Conservation (phyloP, 768 basidiomycete species). For the Dacryopinax primogenitus region DNA sequence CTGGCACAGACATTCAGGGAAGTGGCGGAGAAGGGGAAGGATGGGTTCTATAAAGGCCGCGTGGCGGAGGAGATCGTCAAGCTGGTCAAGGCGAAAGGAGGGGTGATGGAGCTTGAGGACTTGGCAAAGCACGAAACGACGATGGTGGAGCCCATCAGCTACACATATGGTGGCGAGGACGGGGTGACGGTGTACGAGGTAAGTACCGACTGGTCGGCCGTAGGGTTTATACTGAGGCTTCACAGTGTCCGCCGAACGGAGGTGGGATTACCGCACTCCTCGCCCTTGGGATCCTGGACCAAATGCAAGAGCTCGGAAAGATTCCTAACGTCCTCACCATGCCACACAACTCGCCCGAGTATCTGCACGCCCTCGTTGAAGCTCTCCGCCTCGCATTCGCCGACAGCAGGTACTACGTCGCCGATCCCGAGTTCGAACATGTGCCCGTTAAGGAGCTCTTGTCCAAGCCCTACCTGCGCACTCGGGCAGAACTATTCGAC, state of each 20-base stretch:
- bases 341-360: constrained; percentile 84
- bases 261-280: constrained; percentile 94
- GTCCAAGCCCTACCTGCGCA: constrained; percentile 76
- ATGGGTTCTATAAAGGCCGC: constrained; percentile 88
- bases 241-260: constrained; percentile 95
- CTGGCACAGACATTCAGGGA: constrained; percentile 74
- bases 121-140: constrained; percentile 67
- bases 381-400: constrained; percentile 58
- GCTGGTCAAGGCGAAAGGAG: constrained; percentile 71
- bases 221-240: constrained; percentile 27
- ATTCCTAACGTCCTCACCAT: constrained; percentile 57
- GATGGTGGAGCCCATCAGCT: constrained; percentile 81
- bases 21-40: constrained; percentile 68
- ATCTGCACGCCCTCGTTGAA: constrained; percentile 78
- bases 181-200: constrained; percentile 90
- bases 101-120: constrained; percentile 89
- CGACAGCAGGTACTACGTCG: constrained; percentile 81
- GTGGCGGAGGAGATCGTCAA: constrained; percentile 83
- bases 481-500: constrained; percentile 70
- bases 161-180: constrained; percentile 54
- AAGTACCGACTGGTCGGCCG: constrained; percentile 14
- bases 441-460: constrained; percentile 73
- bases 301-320: constrained; percentile 60
- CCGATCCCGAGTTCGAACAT: constrained; percentile 68
- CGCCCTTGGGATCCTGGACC: constrained; percentile 85